phyloP scores from a whole-genome alignment of 768 basidiomycete species.

The Serendipita indica region DNA sequence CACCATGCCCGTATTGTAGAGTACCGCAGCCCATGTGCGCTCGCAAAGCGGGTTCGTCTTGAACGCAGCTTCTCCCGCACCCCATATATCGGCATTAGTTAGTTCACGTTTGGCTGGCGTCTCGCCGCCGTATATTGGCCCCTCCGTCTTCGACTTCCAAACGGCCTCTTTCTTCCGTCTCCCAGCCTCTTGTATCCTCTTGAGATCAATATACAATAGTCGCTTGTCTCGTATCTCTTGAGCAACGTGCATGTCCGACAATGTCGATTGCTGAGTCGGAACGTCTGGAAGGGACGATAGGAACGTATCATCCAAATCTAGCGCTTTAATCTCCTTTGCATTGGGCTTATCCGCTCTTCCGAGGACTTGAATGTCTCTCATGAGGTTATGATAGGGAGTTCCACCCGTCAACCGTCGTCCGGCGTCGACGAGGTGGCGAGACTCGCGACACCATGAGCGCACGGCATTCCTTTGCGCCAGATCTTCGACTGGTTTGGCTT shows the following conservation, averaged over 20 bases:
- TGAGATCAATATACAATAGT: not conserved
- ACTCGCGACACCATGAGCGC: not conserved
- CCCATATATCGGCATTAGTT: not conserved
- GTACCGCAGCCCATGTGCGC: not conserved
- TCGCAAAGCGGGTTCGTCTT: not conserved
- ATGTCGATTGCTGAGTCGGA: not conserved
- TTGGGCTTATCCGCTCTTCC: not conserved
- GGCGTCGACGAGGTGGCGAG: not conserved
- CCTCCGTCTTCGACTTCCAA: not conserved
- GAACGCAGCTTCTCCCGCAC: not conserved
- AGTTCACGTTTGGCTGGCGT: not conserved
- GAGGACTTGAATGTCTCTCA: not conserved
- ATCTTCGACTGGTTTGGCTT: not conserved
- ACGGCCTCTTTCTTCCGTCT: not conserved
- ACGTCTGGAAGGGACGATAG: not conserved
- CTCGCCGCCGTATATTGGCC: not conserved
- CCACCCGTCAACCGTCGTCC: not conserved
- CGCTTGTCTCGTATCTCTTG: not conserved
- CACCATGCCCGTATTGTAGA: slow-evolving; percentile 6
- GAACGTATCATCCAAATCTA: not conserved
- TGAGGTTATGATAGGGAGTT: not conserved
- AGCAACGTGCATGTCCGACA: not conserved
- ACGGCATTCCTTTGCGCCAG: not conserved
- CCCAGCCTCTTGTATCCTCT: not conserved
- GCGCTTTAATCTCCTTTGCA: not conserved